A percentile compares a stretch with the other conserved stretches of the same genome.
These are phyloP conservation scores for Neofusicoccum cordaticola DNA, from an alignment of 2,329 filamentous ascomycete genomes.

Conservation along the genomic window DNA sequence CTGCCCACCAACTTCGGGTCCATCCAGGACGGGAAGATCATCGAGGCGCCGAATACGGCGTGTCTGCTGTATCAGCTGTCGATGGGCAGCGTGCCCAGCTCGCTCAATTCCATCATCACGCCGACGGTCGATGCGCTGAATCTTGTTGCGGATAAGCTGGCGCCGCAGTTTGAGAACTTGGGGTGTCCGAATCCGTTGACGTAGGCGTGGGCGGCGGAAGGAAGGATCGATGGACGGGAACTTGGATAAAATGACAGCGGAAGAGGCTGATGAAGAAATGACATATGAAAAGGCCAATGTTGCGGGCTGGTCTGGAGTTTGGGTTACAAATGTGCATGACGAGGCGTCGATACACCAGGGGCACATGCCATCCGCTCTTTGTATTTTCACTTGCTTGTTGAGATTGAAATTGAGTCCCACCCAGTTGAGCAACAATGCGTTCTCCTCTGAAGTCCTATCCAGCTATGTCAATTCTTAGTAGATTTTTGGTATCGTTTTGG, in stretches of 20 bases:
- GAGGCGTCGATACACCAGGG: background rate
- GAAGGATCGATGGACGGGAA: background rate
- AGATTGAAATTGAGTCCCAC: background rate
- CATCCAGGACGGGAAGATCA: background rate
- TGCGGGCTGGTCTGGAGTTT: background rate
- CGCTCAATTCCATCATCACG: background rate
- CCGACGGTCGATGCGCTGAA: conserved; percentile 12
- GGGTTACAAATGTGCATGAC: background rate
- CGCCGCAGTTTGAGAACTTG: conserved; percentile 4
- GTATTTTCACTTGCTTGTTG: background rate
- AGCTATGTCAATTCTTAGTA: background rate
- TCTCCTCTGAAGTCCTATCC: background rate
- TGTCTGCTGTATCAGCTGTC: conserved; percentile 12
- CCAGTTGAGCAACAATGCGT: background rate
- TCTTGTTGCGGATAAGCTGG: background rate
- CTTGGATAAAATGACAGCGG: too few species aligned
- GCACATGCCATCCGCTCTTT: background rate
- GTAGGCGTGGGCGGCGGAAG: background rate
- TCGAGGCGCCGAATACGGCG: background rate
- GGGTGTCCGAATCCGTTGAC: background rate
- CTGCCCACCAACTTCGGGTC: background rate
- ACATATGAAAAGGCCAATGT: background rate
- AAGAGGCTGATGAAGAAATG: background rate
- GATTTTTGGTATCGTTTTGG: conserved; percentile 8
- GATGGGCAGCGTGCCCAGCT: conserved; percentile 3